These are phyloP conservation scores for Venturia asperata DNA, from an alignment of 2,329 filamentous ascomycete genomes.

Conservation along the genomic window DNA sequence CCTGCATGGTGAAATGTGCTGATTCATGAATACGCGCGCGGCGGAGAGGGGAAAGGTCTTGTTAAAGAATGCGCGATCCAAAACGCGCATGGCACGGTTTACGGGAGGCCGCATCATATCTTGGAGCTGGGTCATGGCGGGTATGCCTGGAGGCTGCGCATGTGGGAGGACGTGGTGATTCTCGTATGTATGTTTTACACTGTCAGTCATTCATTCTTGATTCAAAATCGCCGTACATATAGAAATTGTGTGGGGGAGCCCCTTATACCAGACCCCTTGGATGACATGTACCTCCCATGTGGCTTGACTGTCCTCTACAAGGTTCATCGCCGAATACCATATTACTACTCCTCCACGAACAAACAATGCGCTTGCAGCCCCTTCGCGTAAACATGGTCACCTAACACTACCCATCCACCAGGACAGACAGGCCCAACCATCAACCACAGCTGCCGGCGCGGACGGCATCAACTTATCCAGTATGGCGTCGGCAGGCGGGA, in stretches of 20 bases:
- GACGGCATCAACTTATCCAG: not conserved
- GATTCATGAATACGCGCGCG: constrained; percentile 67
- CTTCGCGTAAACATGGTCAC: constrained; percentile 11
- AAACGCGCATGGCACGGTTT: constrained; percentile 67
- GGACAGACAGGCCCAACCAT: not conserved
- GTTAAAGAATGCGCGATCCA: constrained; percentile 79
- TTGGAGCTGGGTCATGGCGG: constrained; percentile 31
- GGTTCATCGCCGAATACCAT: not conserved
- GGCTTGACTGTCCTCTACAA: not conserved
- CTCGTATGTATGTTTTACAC: not conserved
- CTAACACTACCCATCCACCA: not conserved
- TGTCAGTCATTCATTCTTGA: not conserved
- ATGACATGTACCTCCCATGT: not conserved
- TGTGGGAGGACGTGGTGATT: not conserved
- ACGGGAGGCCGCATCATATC: constrained; percentile 68
- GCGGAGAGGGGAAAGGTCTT: constrained; percentile 70
- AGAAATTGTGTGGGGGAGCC: not conserved
- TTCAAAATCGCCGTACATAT: too few relatives aligned
- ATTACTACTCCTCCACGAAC: not conserved
- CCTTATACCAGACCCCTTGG: not conserved
- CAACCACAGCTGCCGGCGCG: constrained; percentile 13
- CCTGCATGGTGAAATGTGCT: constrained; percentile 65
- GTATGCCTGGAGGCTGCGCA: constrained; percentile 8
- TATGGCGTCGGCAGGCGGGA: constrained; percentile 57
- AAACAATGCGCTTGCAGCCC: not conserved